Conservation (phyloP, 169 alveolate genomes). For the Plasmodium vivax region DNA sequence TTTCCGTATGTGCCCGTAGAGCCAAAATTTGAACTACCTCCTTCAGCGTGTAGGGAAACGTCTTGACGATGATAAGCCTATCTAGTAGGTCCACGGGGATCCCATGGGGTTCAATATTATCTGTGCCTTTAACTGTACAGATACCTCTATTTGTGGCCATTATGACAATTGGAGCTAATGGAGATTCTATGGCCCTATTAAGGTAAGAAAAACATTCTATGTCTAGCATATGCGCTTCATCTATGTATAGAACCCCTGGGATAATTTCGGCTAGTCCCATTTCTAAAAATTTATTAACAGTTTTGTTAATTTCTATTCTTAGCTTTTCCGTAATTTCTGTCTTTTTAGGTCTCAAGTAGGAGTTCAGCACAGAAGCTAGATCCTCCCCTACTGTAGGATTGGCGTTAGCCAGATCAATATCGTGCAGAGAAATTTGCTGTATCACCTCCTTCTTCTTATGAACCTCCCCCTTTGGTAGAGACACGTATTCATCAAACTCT, state of each 20-base stretch:
- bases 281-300: slow-evolving; percentile 97
- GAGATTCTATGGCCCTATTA: slow-evolving; percentile 98
- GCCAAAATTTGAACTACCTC: slow-evolving; percentile 92
- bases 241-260: slow-evolving; percentile 99
- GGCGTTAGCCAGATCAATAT: slow-evolving; percentile 99
- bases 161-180: slow-evolving; percentile 98
- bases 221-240: slow-evolving; percentile 99
- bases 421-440: slow-evolving; percentile 99
- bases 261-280: slow-evolving; percentile 99
- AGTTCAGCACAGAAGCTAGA: slow-evolving; percentile 96
- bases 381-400: slow-evolving; percentile 97
- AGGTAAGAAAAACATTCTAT: slow-evolving; percentile 99
- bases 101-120: slow-evolving; percentile 98
- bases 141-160: slow-evolving; percentile 99
- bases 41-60: slow-evolving; percentile 93
- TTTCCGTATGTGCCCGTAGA: slow-evolving; percentile 97
- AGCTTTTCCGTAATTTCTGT: slow-evolving; percentile 99
- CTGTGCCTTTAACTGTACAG: slow-evolving; percentile 98
- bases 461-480: slow-evolving; percentile 99
- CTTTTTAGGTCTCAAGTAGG: slow-evolving; percentile 96
- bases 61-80: slow-evolving; percentile 97
- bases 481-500: slow-evolving; percentile 99
- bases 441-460: slow-evolving; percentile 99
- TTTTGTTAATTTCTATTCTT: slow-evolving; percentile 98
- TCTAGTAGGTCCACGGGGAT: slow-evolving; percentile 99